Evolutionary conservation across 257 asterid species (phyloP).

Genomic region (Solanum rostratum): DNA sequence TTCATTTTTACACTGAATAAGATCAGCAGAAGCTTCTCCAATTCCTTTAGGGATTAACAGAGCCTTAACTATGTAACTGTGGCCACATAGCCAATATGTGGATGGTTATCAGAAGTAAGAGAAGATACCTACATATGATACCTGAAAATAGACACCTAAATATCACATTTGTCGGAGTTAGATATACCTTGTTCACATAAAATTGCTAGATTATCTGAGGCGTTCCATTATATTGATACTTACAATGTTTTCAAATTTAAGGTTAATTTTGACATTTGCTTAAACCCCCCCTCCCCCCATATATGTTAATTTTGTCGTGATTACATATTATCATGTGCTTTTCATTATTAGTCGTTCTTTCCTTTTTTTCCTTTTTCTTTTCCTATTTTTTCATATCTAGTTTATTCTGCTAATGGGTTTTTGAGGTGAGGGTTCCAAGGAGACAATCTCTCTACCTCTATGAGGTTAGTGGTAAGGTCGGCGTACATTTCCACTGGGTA

Average conservation of each 20-base stretch:
- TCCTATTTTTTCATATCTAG: too few species aligned
- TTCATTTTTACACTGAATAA: slow-evolving; percentile 8
- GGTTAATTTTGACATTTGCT: background rate
- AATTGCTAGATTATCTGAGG: background rate
- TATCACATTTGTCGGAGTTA: background rate
- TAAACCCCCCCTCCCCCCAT: background rate
- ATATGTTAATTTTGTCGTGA: too few species aligned
- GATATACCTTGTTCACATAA: background rate
- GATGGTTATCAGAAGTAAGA: background rate
- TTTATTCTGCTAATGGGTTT: too few species aligned
- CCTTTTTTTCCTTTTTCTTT: too few species aligned
- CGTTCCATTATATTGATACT: background rate
- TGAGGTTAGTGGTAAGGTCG: too few species aligned
- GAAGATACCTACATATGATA: background rate
- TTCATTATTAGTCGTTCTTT: too few species aligned
- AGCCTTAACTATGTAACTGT: background rate
- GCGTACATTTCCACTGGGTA: too few species aligned
- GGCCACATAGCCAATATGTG: background rate
- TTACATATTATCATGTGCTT: too few species aligned
- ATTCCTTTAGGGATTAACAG: background rate
- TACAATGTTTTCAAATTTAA: background rate
- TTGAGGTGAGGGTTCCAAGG: too few species aligned
- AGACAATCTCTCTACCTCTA: too few species aligned
- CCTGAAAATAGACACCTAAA: background rate
- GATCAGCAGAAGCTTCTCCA: background rate